phyloP scores from a whole-genome alignment of 495 filamentous ascomycete species.

The Trypethelium eluteriae region DNA sequence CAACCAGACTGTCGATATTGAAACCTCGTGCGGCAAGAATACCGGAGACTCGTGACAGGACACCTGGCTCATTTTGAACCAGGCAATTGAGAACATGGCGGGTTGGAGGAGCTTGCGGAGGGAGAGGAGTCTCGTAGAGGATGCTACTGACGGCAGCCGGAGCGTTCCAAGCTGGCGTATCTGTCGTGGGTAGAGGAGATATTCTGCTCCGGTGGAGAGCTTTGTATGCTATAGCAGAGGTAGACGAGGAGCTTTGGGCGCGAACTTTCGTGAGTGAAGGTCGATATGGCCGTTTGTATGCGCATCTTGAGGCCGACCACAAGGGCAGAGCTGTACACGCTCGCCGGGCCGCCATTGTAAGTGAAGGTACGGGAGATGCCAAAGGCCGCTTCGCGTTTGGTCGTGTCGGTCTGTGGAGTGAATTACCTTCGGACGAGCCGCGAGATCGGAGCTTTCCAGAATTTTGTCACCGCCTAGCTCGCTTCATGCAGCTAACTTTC shows the following conservation, averaged over 20 bases:
- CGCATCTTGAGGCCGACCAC: constrained; percentile 14
- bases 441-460: neutral
- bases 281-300: neutral
- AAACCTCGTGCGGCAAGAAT: constrained; percentile 94
- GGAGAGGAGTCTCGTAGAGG: constrained; percentile 92
- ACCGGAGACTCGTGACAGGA: constrained; percentile 89
- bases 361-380: neutral
- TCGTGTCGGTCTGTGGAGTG: neutral
- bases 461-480: neutral
- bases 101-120: constrained; percentile 76
- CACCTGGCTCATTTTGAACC: constrained; percentile 97
- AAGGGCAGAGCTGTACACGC: constrained; percentile 31
- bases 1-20: constrained; percentile 97
- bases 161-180: constrained; percentile 78
- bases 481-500: neutral
- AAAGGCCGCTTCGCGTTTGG: neutral
- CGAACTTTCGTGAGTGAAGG: constrained; percentile 11
- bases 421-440: neutral
- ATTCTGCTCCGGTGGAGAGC: constrained; percentile 77
- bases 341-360: constrained; percentile 36
- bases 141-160: constrained; percentile 94
- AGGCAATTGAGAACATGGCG: constrained; percentile 95
- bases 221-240: constrained; percentile 94
- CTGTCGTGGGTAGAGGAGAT: constrained; percentile 67
- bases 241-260: constrained; percentile 53